Evolutionary conservation across 257 asterid species (phyloP).

Genomic region (Solanum pinnatisectum): DNA sequence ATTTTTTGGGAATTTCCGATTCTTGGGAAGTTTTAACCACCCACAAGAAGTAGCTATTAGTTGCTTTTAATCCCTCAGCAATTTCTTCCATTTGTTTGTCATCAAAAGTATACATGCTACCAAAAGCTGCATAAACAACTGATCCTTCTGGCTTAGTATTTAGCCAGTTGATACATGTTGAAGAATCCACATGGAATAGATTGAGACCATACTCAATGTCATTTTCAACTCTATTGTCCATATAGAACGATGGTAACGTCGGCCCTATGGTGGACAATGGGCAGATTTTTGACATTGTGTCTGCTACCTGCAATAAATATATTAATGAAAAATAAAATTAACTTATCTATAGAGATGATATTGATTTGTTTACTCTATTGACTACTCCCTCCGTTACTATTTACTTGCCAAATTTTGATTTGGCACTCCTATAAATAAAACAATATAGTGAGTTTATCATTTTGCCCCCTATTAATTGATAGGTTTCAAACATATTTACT

Average conservation of each 20-base stretch:
- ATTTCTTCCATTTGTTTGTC: slow-evolving; percentile 48
- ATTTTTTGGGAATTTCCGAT: slow-evolving; percentile 27
- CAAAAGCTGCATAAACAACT: slow-evolving; percentile 62
- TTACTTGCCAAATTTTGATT: neutral
- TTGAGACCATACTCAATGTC: slow-evolving; percentile 40
- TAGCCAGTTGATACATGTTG: slow-evolving; percentile 38
- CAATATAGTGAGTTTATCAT: no score
- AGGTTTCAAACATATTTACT: no score
- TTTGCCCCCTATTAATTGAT: no score
- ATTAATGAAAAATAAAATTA: neutral
- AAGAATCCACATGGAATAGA: slow-evolving; percentile 31
- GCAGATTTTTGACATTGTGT: slow-evolving; percentile 33
- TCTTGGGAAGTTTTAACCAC: slow-evolving; percentile 29
- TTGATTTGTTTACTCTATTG: neutral
- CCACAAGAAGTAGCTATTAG: slow-evolving; percentile 48
- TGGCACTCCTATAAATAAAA: no score
- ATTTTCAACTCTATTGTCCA: slow-evolving; percentile 42
- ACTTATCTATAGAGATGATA: neutral
- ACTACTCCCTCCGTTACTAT: neutral
- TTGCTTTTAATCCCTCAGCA: slow-evolving; percentile 33
- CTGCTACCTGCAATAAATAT: slow-evolving; percentile 27
- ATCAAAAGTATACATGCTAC: slow-evolving; percentile 53
- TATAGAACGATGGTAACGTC: slow-evolving; percentile 56
- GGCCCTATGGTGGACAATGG: slow-evolving; percentile 62
- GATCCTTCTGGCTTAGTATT: slow-evolving; percentile 45